Evolutionary conservation across 2,329 filamentous ascomycete genomes (phyloP).

Genomic region (Monilinia polystroma): DNA sequence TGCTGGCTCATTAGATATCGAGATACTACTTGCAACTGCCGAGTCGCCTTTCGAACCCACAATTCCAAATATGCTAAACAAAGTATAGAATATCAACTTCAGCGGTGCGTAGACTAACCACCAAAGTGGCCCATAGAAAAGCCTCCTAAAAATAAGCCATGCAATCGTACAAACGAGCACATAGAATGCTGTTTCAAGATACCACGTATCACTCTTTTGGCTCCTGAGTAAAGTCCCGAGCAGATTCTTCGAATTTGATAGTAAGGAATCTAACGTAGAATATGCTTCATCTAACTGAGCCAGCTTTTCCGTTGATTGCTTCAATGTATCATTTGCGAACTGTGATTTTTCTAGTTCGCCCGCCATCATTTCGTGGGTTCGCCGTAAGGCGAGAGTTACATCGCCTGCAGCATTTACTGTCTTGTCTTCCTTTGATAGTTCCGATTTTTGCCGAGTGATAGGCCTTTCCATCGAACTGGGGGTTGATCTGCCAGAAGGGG

Average conservation of each 20-base stretch:
- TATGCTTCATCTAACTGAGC: conserved; percentile 79
- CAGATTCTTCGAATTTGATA: conserved; percentile 71
- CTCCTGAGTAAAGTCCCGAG: conserved; percentile 77
- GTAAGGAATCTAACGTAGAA: conserved; percentile 71
- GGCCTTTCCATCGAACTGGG: conserved; percentile 42
- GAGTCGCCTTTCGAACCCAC: conserved; percentile 31
- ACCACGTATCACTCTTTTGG: conserved; percentile 98
- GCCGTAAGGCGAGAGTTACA: conserved; percentile 78
- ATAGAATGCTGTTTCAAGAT: conserved; percentile 86
- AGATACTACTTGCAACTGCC: conserved; percentile 20
- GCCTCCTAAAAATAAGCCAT: conserved; percentile 83
- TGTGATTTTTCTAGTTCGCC: conserved; percentile 80
- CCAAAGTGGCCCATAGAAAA: conserved; percentile 86
- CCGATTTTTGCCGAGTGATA: conserved; percentile 27
- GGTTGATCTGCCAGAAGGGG: conserved; percentile 33
- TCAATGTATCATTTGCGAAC: conserved; percentile 86
- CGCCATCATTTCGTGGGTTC: conserved; percentile 84
- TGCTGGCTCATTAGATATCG: conserved; percentile 25
- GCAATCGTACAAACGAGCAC: conserved; percentile 72
- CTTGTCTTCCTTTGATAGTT: conserved; percentile 62
- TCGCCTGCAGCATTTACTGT: conserved; percentile 74
- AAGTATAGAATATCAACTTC: conserved; percentile 61
- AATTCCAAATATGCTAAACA: conserved; percentile 54
- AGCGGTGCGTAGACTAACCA: conserved; percentile 84
- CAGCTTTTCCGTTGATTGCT: conserved; percentile 81